phyloP scores from a whole-genome alignment of 495 filamentous ascomycete genomes.

The Daldinia bambusicola region DNA sequence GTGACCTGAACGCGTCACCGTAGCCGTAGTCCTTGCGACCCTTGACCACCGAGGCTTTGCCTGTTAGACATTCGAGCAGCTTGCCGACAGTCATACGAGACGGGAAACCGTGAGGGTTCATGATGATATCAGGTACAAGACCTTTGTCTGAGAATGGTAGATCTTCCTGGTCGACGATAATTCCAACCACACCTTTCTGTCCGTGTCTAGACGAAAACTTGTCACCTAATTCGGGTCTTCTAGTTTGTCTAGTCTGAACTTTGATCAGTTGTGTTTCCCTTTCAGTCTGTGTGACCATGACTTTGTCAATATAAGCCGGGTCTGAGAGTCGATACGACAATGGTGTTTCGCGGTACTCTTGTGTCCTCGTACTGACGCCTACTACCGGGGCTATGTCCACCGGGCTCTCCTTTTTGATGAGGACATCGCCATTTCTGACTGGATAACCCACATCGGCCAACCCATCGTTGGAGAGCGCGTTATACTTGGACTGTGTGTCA shows the following conservation, averaged over 20 bases:
- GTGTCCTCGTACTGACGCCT: conserved; percentile 67
- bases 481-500: conserved; percentile 73
- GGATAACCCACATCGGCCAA: conserved; percentile 83
- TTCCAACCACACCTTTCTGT: conserved; percentile 98
- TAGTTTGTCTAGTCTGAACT: conserved; percentile 90
- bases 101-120: conserved; percentile 99
- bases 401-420: conserved; percentile 87
- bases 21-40: conserved; percentile 81
- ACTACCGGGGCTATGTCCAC: conserved; percentile 73
- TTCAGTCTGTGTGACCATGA: conserved; percentile 89
- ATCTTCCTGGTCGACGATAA: conserved; percentile 94
- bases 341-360: conserved; percentile 72
- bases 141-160: conserved; percentile 95
- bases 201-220: conserved; percentile 99
- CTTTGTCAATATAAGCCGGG: conserved; percentile 89
- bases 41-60: conserved; percentile 88
- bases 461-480: conserved; percentile 79
- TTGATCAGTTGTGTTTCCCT: conserved; percentile 84
- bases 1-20: conserved; percentile 95
- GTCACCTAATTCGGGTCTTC: conserved; percentile 92
- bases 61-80: conserved; percentile 92
- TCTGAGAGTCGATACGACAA: conserved; percentile 87
- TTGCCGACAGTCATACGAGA: conserved; percentile 99
- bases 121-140: conserved; percentile 96
- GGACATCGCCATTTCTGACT: conserved; percentile 78